Evolutionary conservation across 208 protist species (phyloP).

Genomic region (Acanthamoeba polyphaga): DNA sequence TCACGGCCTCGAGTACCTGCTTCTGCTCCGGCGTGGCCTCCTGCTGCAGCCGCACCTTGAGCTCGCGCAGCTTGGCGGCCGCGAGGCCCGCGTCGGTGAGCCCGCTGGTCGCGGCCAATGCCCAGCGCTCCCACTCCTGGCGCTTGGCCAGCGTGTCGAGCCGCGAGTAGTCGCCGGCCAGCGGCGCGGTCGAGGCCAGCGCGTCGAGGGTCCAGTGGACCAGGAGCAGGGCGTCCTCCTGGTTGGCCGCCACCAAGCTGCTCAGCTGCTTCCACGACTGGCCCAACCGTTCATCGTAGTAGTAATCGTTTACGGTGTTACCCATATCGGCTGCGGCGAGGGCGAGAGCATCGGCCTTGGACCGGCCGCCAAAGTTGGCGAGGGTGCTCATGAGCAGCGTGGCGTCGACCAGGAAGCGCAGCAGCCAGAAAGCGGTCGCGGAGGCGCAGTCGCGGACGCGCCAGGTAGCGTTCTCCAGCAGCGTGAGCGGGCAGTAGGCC

Average conservation of each 20-base stretch:
- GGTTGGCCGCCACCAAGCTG: background rate
- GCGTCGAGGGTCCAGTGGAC: conserved; percentile 11
- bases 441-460: background rate
- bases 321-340: background rate
- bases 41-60: conserved; percentile 20
- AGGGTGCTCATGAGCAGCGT: background rate
- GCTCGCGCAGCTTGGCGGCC: conserved; percentile 8
- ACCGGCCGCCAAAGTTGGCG: conserved; percentile 4
- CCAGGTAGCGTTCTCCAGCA: background rate
- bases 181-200: conserved; percentile 22
- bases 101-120: background rate
- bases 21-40: background rate
- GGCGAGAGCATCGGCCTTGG: conserved; percentile 1
- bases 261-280: conserved; percentile 46
- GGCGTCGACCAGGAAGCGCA: conserved; percentile 28
- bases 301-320: background rate
- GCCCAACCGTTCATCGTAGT: background rate
- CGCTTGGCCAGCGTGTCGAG: conserved; percentile 48
- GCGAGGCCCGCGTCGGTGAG: background rate
- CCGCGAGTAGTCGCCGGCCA: conserved; percentile 24
- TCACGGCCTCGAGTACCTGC: conserved; percentile 18
- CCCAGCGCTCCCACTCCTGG: conserved; percentile 48
- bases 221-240: conserved; percentile 29
- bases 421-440: background rate
- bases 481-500: background rate